These are phyloP conservation scores for Aspergillus coremiiformis DNA, from an alignment of 495 filamentous ascomycete species.

Conservation along the genomic window DNA sequence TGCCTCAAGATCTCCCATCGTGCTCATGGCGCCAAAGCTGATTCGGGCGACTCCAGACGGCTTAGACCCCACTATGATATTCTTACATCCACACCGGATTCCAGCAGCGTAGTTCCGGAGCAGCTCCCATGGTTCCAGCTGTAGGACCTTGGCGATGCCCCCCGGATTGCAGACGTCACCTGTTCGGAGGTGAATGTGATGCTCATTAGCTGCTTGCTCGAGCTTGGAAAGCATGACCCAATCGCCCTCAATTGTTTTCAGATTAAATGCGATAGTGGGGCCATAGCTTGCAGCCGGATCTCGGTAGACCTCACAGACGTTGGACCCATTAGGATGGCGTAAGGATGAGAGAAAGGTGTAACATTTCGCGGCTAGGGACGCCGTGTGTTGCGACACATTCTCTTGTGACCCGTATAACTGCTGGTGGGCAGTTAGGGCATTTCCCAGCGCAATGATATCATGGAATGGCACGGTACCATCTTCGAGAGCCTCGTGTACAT, in stretches of 20 bases:
- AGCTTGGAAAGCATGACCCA: constrained; percentile 53
- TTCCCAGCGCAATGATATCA: constrained; percentile 62
- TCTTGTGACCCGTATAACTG: constrained; percentile 56
- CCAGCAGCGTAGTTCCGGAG: constrained; percentile 54
- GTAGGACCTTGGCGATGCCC: constrained; percentile 41
- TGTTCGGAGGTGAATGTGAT: constrained; percentile 59
- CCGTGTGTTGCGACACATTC: constrained; percentile 55
- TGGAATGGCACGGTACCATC: constrained; percentile 78
- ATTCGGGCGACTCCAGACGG: constrained; percentile 59
- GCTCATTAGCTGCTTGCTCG: constrained; percentile 53
- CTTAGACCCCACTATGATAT: constrained; percentile 45
- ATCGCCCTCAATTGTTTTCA: constrained; percentile 46
- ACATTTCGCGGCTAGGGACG: constrained; percentile 45
- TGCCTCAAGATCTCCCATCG: constrained; percentile 47
- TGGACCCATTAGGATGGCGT: constrained; percentile 50
- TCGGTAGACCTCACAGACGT: constrained; percentile 55
- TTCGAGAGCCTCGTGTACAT: constrained; percentile 61
- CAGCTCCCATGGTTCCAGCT: constrained; percentile 49
- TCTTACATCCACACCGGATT: constrained; percentile 53
- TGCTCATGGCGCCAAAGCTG: constrained; percentile 69
- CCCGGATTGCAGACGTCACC: constrained; percentile 61
- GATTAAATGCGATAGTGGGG: constrained; percentile 64
- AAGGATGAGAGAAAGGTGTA: constrained; percentile 46
- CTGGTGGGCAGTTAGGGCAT: constrained; percentile 59
- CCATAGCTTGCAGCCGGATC: constrained; percentile 48